Evolutionary conservation across 2,329 filamentous ascomycete genomes (phyloP).

Genomic region (Aspergillus ruber): DNA sequence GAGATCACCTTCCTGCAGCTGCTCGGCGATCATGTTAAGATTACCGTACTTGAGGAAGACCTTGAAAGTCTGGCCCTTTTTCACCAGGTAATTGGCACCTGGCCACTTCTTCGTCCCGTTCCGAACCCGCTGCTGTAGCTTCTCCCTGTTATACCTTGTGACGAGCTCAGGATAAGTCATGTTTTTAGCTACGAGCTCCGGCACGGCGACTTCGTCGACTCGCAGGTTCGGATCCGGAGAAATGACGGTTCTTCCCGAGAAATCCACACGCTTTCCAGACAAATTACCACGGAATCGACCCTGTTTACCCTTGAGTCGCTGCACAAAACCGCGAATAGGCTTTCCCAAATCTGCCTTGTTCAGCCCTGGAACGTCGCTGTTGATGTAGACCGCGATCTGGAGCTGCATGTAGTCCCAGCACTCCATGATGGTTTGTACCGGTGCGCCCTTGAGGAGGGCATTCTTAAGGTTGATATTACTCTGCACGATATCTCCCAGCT

Average conservation of each 20-base stretch:
- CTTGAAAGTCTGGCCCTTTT: constrained; percentile 64
- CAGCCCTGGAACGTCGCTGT: constrained; percentile 91
- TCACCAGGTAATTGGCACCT: constrained; percentile 76
- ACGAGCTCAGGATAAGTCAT: constrained; percentile 91
- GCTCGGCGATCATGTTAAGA: constrained; percentile 62
- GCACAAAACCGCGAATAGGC: constrained; percentile 85
- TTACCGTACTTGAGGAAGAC: constrained; percentile 70
- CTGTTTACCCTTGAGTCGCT: constrained; percentile 93
- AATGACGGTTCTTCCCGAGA: constrained; percentile 95
- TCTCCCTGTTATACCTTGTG: constrained; percentile 76
- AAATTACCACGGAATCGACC: constrained; percentile 94
- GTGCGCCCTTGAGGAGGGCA: constrained; percentile 73
- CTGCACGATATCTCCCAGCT: constrained; percentile 92
- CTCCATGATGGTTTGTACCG: constrained; percentile 87
- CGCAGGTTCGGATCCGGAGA: constrained; percentile 91
- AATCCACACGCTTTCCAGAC: constrained; percentile 97
- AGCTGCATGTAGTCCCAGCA: constrained; percentile 97
- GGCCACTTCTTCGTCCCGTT: constrained; percentile 77
- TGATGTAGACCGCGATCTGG: constrained; percentile 96
- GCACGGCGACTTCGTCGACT: constrained; percentile 90
- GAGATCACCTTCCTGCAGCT: constrained; percentile 74
- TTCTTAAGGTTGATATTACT: constrained; percentile 82
- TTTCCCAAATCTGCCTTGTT: constrained; percentile 82
- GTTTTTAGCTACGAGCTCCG: constrained; percentile 86
- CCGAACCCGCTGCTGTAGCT: constrained; percentile 65